These are phyloP conservation scores for Fomitopsis schrenkii DNA, from an alignment of 1,284 basidiomycete species.

Conservation along the genomic window DNA sequence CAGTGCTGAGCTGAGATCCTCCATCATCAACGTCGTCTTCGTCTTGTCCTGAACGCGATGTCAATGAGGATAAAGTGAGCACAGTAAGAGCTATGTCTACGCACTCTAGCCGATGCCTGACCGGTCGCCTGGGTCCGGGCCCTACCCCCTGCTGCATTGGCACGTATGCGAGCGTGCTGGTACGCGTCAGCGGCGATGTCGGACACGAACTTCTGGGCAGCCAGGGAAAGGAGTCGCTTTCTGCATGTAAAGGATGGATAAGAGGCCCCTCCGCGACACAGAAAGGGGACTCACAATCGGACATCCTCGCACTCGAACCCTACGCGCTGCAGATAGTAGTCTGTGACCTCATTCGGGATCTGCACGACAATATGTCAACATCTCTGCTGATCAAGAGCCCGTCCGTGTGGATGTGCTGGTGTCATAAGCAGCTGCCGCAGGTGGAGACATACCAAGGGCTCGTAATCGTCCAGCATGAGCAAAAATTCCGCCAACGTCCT, in stretches of 20 bases:
- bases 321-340: constrained; percentile 94
- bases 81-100: constrained; percentile 10
- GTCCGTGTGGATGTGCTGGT: not conserved
- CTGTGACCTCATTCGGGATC: constrained; percentile 98
- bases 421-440: not conserved
- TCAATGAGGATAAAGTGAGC: not conserved
- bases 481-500: constrained; percentile 92
- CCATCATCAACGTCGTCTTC: constrained; percentile 97
- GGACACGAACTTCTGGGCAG: constrained; percentile 97
- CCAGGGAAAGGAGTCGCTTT: constrained; percentile 91
- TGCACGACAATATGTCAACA: constrained; percentile 29
- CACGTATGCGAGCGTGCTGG: constrained; percentile 95
- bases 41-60: constrained; percentile 70
- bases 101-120: constrained; percentile 59
- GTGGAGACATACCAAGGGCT: constrained; percentile 73
- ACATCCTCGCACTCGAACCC: constrained; percentile 97
- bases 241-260: constrained; percentile 35
- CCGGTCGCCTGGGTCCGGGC: constrained; percentile 56
- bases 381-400: not conserved
- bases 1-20: constrained; percentile 90
- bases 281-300: constrained; percentile 61
- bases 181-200: constrained; percentile 98
- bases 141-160: constrained; percentile 69
- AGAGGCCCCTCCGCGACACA: not conserved
- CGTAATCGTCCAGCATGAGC: constrained; percentile 94